Evolutionary conservation across 176 grass and related monocot genomes (phyloP).

Genomic region (Guadua angustifolia): DNA sequence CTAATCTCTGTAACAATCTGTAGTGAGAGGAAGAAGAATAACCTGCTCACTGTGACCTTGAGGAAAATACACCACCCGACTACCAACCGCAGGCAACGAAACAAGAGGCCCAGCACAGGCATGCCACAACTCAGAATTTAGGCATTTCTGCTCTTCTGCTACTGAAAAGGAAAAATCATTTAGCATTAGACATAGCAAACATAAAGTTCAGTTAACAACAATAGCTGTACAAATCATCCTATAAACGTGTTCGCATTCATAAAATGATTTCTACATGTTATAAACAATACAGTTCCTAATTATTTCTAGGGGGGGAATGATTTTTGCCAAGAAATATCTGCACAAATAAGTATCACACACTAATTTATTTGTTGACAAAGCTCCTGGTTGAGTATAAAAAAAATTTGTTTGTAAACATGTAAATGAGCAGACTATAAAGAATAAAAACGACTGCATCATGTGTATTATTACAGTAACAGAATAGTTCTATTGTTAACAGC

Average conservation of each 20-base stretch:
- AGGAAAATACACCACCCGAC: conserved; percentile 82
- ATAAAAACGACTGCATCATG: neutral
- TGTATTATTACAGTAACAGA: neutral
- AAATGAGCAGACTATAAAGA: conserved; percentile 3
- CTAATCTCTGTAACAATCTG: conserved; percentile 1
- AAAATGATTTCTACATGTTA: neutral
- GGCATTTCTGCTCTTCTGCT: conserved; percentile 64
- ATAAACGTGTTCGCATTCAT: neutral
- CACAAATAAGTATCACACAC: conserved; percentile 14
- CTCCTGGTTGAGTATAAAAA: too few species aligned
- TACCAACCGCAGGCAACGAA: conserved; percentile 64
- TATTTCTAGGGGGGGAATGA: neutral
- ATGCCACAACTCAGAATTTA: conserved; percentile 92
- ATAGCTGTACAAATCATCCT: conserved; percentile 16
- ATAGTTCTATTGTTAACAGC: neutral
- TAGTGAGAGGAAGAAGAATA: conserved; percentile 36
- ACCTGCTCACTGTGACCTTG: conserved; percentile 93
- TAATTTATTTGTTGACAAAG: conserved; percentile 2
- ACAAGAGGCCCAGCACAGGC: conserved; percentile 84
- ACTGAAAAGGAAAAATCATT: conserved; percentile 42
- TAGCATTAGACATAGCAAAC: conserved; percentile 14
- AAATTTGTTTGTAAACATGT: conserved; percentile 5
- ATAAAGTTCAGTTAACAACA: conserved; percentile 9
- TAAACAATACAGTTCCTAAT: neutral
- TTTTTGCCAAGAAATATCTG: neutral